These are phyloP conservation scores for Pelagomonas calceolata DNA, from an alignment of 108 stramenopile genomes.

Conservation along the genomic window DNA sequence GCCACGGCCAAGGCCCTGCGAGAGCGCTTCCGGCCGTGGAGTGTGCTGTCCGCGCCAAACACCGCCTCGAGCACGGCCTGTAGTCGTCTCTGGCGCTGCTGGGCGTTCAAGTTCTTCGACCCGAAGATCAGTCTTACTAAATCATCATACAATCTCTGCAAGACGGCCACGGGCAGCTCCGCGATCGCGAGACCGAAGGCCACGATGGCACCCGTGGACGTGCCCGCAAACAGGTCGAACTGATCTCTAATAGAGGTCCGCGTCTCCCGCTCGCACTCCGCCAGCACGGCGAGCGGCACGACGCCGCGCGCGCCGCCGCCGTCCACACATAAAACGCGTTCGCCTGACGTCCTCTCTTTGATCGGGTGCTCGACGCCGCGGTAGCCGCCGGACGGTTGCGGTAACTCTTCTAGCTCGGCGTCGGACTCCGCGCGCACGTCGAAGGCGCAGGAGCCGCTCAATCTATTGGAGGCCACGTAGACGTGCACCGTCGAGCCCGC, in stretches of 20 bases:
- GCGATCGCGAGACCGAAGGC: neutral
- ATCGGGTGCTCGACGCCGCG: neutral
- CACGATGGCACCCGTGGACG: neutral
- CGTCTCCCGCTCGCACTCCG: neutral
- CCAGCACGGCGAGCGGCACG: neutral
- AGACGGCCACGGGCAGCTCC: neutral
- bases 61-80: neutral
- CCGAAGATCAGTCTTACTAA: neutral
- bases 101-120: neutral
- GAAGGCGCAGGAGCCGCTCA: neutral
- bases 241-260: neutral
- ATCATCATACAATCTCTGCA: neutral
- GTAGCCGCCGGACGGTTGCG: neutral
- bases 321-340: neutral
- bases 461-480: neutral
- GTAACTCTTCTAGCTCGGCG: neutral
- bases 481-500: neutral
- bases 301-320: slow-evolving; percentile 1
- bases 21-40: neutral
- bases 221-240: neutral
- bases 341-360: neutral
- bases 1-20: neutral
- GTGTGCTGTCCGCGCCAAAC: neutral
- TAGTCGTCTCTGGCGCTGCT: neutral
- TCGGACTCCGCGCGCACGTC: neutral